Evolutionary conservation across 2,329 filamentous ascomycete genomes (phyloP).

Genomic region (Metarhizium brunneum): DNA sequence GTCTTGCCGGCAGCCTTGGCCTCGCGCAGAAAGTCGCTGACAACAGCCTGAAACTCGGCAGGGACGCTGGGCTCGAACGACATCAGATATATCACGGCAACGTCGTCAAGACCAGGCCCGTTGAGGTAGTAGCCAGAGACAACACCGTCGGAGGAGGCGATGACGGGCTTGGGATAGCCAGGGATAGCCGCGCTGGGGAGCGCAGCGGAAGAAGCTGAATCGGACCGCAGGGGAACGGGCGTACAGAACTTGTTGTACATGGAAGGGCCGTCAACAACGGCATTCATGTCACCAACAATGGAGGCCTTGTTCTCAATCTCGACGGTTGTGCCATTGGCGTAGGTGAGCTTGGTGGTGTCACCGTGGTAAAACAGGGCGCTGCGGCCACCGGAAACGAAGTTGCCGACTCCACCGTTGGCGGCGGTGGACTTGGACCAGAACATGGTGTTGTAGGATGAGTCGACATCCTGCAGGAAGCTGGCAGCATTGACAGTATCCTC

Average conservation of each 20-base stretch:
- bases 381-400: constrained; percentile 23
- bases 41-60: constrained; percentile 25
- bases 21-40: constrained; percentile 24
- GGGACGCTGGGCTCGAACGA: constrained; percentile 18
- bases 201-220: not conserved
- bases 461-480: constrained; percentile 15
- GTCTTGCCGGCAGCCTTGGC: constrained; percentile 40
- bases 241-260: constrained; percentile 26
- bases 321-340: constrained; percentile 24
- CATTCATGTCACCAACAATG: constrained; percentile 18
- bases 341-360: constrained; percentile 24
- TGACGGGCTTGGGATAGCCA: constrained; percentile 20
- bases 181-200: not conserved
- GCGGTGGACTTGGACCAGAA: constrained; percentile 19
- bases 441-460: constrained; percentile 28
- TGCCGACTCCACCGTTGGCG: constrained; percentile 13
- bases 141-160: constrained; percentile 14
- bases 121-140: constrained; percentile 24
- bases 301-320: constrained; percentile 21
- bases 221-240: constrained; percentile 3
- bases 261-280: constrained; percentile 21
- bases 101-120: constrained; percentile 23
- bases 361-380: constrained; percentile 18
- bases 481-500: constrained; percentile 11
- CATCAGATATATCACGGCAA: constrained; percentile 18